Conservation (phyloP, 257 asterid genomes). For the Przewalskia tangutica region DNA sequence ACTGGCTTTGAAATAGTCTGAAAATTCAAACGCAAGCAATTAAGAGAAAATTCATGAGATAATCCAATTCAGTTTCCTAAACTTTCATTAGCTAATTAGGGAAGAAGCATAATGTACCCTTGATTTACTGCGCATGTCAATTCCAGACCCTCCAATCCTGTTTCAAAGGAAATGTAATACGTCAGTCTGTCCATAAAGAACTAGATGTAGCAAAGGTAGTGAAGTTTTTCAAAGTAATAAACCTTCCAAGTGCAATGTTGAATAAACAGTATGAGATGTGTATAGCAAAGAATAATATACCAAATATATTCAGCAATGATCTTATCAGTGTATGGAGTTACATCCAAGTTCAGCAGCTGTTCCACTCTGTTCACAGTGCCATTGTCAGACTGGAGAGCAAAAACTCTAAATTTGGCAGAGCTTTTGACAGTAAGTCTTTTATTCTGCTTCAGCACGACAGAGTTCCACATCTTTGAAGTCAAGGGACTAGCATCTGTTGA, state of each 20-base stretch:
- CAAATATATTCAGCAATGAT: conserved; percentile 95
- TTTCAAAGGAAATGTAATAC: neutral
- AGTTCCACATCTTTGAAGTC: conserved; percentile 64
- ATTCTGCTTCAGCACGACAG: conserved; percentile 59
- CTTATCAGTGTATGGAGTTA: conserved; percentile 70
- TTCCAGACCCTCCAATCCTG: conserved; percentile 96
- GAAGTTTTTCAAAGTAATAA: neutral
- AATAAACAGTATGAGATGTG: neutral
- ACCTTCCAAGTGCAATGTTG: neutral
- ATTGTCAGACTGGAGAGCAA: conserved; percentile 45
- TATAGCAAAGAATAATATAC: conserved; percentile 21
- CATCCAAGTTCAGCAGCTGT: conserved; percentile 77
- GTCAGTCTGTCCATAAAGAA: neutral
- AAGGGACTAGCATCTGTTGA: conserved; percentile 44
- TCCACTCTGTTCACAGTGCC: conserved; percentile 79
- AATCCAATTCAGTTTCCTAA: neutral
- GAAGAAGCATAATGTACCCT: conserved; percentile 37
- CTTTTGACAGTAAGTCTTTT: conserved; percentile 42
- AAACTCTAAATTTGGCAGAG: conserved; percentile 56
- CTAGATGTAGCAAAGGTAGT: neutral
- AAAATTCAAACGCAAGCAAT: conserved; percentile 4
- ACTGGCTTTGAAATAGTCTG: conserved; percentile 86
- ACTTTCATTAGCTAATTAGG: neutral
- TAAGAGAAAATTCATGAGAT: neutral
- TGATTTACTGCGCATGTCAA: conserved; percentile 88